Percentiles rank a stretch among this genome's conserved stretches.
Conservation (phyloP, 345 rosid genomes). For the Eucalyptus guilfoylei region DNA sequence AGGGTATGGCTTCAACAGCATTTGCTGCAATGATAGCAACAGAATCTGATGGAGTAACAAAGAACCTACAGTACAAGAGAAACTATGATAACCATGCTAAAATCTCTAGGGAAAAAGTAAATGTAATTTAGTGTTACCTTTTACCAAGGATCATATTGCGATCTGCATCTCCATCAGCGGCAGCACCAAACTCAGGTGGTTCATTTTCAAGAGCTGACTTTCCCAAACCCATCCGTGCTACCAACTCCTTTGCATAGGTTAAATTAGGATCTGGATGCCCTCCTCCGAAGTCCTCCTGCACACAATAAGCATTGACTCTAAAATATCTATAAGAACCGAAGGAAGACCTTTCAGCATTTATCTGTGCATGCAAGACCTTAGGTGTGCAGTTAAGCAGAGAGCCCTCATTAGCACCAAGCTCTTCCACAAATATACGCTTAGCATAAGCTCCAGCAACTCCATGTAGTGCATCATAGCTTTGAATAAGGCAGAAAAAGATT, state of each 20-base stretch:
- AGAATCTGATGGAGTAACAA: conserved; percentile 98
- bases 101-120: neutral
- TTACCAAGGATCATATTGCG: conserved; percentile 98
- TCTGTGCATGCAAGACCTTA: conserved; percentile 35
- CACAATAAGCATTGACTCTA: neutral
- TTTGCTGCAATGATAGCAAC: conserved; percentile 98
- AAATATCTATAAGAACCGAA: neutral
- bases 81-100: neutral
- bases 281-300: conserved; percentile 98
- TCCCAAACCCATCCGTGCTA: conserved; percentile 88
- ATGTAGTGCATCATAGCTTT: conserved; percentile 89
- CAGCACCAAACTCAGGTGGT: conserved; percentile 98
- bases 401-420: conserved; percentile 80
- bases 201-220: conserved; percentile 56
- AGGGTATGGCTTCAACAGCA: conserved; percentile 84
- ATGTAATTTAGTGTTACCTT: conserved; percentile 31
- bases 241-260: conserved; percentile 96
- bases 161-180: conserved; percentile 99
- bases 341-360: neutral
- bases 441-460: conserved; percentile 99
- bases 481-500: neutral
- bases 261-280: conserved; percentile 99
- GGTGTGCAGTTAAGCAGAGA: conserved; percentile 83
- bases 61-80: conserved; percentile 41
- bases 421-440: conserved; percentile 88